phyloP scores from a whole-genome alignment of 352 stramenopile genomes.

The Pythium dissimile region DNA sequence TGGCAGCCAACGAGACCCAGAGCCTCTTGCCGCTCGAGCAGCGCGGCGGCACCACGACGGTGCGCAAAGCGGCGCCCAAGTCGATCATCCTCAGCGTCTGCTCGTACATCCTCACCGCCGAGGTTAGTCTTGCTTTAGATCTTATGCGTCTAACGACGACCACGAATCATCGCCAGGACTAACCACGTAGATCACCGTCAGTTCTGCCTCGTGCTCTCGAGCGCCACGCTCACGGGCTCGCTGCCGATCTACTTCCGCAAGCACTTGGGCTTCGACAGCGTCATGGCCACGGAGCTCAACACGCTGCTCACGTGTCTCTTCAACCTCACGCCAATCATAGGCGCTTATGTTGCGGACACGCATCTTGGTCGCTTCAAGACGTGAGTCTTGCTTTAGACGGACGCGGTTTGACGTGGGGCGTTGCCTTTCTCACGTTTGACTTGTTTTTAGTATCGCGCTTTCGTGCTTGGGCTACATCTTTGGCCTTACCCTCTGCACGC shows the following conservation, averaged over 20 bases:
- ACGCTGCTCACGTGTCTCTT: constrained; percentile 79
- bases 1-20: constrained; percentile 18
- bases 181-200: too few relatives aligned
- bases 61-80: constrained; percentile 23
- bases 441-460: constrained; percentile 51
- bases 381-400: constrained; percentile 23
- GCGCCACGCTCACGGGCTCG: constrained; percentile 80
- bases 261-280: constrained; percentile 67
- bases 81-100: constrained; percentile 86
- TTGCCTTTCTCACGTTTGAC: constrained; percentile 12
- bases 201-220: constrained; percentile 83
- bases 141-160: too few relatives aligned
- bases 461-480: constrained; percentile 72
- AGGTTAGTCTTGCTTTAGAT: constrained; percentile 40
- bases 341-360: constrained; percentile 82
- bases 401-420: not conserved
- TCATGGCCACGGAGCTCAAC: constrained; percentile 82
- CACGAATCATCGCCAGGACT: too few relatives aligned
- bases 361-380: constrained; percentile 77
- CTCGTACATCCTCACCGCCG: constrained; percentile 85
- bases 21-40: constrained; percentile 13
- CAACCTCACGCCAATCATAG: constrained; percentile 81
- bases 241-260: constrained; percentile 87
- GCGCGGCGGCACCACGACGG: not conserved
- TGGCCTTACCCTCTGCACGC: constrained; percentile 63